Base-by-base conservation (phyloP, 805 yeast species). In the Candida krabiensis region DNA sequence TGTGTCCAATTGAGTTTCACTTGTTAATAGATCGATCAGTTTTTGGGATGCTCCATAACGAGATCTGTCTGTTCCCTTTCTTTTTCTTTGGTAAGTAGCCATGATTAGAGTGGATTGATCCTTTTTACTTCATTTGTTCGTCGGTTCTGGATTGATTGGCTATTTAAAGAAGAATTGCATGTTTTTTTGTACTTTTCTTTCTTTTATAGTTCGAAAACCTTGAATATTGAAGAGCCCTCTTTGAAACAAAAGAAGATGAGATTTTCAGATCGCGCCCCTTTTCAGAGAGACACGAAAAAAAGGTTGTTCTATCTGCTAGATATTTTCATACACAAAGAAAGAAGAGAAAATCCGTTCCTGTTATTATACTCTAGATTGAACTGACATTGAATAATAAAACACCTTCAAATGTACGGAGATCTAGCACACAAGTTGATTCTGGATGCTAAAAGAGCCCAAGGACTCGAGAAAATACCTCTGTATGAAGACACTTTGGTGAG, bases 351-450 rank as follows among this genome's bases (percentile, higher is more conserved):
- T 16, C n/a, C n/a, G n/a, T n/a, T n/a, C n/a, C n/a, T n/a, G n/a
- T n/a, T n/a, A n/a, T n/a, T n/a, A n/a, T n/a, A n/a, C n/a, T n/a
- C n/a, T n/a, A n/a, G n/a, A n/a, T n/a, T n/a, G n/a, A n/a, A n/a
- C n/a, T n/a, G n/a, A n/a, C n/a, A n/a, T n/a, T n/a, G n/a, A n/a
- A n/a, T n/a, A n/a, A n/a, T n/a, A n/a, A n/a, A n/a, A n/a, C n/a
- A n/a, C n/a, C n/a, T n/a, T n/a, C n/a, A 17, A 5, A 91, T 91
- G 99, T 87, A 87, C 53, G 97, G 97, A 19, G 97, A 90, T 52
- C 53, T 77, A 4, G 96, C 91, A 2, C 77, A 79, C 44, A 91
- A 91, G 59, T 75, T 91, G n/a, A 72, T 86, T 2, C 69, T 79
- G 24, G 97, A 93, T 41, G 93, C 97, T 12, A 84, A 89, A 45